A percentile compares a stretch with the other conserved stretches of the same genome.
These are phyloP conservation scores for Tolypocladium paradoxum DNA, from an alignment of 2,329 filamentous ascomycete species.

Conservation along the genomic window DNA sequence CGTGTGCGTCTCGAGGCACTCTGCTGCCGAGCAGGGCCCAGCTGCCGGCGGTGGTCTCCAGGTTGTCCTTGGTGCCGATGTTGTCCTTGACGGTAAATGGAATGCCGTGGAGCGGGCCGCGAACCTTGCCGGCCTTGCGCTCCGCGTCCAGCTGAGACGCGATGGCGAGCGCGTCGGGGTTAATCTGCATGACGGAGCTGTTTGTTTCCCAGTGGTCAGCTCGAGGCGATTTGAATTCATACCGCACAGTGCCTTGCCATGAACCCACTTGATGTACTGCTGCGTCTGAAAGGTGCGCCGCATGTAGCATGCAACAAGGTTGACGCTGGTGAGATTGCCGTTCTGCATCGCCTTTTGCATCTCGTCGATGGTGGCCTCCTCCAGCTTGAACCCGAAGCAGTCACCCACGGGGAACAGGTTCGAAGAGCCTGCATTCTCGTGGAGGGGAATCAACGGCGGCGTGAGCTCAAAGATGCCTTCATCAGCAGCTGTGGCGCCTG, in stretches of 20 bases:
- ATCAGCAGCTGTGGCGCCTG: neutral
- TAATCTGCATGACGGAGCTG: slow-evolving; percentile 52
- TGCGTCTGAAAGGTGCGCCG: slow-evolving; percentile 50
- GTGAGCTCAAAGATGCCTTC: slow-evolving; percentile 11
- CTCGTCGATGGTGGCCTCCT: slow-evolving; percentile 60
- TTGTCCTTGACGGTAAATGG: slow-evolving; percentile 69
- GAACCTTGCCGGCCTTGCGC: slow-evolving; percentile 40
- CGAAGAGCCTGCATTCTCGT: slow-evolving; percentile 23
- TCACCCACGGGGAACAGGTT: slow-evolving; percentile 49
- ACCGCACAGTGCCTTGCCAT: no score
- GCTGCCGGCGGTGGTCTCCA: slow-evolving; percentile 65
- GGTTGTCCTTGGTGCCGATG: slow-evolving; percentile 55
- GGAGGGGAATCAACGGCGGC: slow-evolving; percentile 22
- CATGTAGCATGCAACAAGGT: slow-evolving; percentile 53
- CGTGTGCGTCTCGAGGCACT: slow-evolving; percentile 56
- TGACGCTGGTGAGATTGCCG: slow-evolving; percentile 44
- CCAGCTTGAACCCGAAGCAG: slow-evolving; percentile 50
- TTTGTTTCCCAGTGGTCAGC: slow-evolving; percentile 1
- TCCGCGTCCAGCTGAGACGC: slow-evolving; percentile 51
- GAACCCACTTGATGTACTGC: slow-evolving; percentile 48
- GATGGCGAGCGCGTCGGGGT: slow-evolving; percentile 55
- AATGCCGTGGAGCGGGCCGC: slow-evolving; percentile 64
- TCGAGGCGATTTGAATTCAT: neutral
- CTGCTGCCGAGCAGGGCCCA: slow-evolving; percentile 55
- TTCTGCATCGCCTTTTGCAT: slow-evolving; percentile 47